These are phyloP conservation scores for Melampsora abietis-canadensis DNA, from an alignment of 1,284 basidiomycete genomes.

Conservation along the genomic window DNA sequence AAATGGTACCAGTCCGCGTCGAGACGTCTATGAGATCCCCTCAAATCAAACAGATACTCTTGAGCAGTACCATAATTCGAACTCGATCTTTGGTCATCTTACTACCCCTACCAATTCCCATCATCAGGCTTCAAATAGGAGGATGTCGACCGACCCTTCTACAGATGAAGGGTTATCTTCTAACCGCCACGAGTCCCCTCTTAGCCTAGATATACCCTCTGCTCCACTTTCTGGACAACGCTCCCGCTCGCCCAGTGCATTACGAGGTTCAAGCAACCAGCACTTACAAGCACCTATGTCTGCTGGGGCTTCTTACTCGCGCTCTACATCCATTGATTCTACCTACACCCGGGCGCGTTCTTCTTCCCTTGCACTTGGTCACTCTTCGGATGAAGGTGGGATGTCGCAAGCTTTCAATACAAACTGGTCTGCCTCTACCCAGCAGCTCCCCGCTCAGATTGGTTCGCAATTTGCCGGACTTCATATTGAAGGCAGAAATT, in stretches of 20 bases:
- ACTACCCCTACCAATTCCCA: not conserved
- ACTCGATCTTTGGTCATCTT: not conserved
- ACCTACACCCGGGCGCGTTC: constrained; percentile 13
- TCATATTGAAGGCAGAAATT: constrained; percentile 9
- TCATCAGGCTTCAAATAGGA: not conserved
- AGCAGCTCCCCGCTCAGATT: constrained; percentile 15
- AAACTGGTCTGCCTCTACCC: not conserved
- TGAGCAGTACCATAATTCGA: constrained; percentile 13
- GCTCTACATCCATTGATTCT: constrained; percentile 22
- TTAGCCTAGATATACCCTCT: not conserved
- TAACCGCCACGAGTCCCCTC: not conserved
- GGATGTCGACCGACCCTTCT: constrained; percentile 5
- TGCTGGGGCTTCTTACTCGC: constrained; percentile 16
- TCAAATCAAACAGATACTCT: not conserved
- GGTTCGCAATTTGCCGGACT: constrained; percentile 29
- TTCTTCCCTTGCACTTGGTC: constrained; percentile 4
- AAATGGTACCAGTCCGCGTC: constrained; percentile 3
- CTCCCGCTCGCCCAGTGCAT: not conserved
- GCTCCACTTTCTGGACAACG: not conserved
- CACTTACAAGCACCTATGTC: constrained; percentile 11
- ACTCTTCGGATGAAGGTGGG: not conserved
- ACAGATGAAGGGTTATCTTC: not conserved
- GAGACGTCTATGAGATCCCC: not conserved
- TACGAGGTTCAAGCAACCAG: not conserved
- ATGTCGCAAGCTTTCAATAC: constrained; percentile 14